Percentiles rank a stretch among this genome's conserved stretches.
Evolutionary conservation across 306 rosid genomes (phyloP).

Genomic region (Hippophae gyantsensis): DNA sequence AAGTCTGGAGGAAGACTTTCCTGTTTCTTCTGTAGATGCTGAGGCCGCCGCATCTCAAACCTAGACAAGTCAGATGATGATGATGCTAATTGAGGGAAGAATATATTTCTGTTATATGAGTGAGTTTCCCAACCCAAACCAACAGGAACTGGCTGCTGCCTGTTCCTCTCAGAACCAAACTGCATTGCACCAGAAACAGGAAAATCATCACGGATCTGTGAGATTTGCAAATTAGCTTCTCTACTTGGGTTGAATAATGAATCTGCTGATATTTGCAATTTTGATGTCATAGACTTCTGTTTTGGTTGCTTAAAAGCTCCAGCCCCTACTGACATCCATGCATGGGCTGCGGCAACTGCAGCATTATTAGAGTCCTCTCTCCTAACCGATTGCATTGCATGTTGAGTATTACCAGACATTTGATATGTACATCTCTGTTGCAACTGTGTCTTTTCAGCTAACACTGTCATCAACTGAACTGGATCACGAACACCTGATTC

Average conservation of each 20-base stretch:
- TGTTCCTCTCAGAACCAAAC: slow-evolving; percentile 52
- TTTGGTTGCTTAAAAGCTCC: slow-evolving; percentile 71
- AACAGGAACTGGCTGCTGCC: slow-evolving; percentile 44
- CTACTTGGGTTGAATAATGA: slow-evolving; percentile 63
- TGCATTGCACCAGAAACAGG: slow-evolving; percentile 46
- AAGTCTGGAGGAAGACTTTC: slow-evolving; percentile 93
- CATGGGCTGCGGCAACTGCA: slow-evolving; percentile 87
- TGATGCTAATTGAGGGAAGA: slow-evolving; percentile 61
- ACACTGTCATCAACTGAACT: slow-evolving; percentile 65
- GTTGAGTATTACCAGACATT: slow-evolving; percentile 45
- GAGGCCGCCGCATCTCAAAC: slow-evolving; percentile 64
- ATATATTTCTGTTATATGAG: slow-evolving; percentile 50
- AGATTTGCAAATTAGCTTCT: slow-evolving; percentile 52
- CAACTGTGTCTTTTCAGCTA: slow-evolving; percentile 59
- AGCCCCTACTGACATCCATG: slow-evolving; percentile 97
- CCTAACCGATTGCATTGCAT: slow-evolving; percentile 36
- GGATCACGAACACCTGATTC: slow-evolving; percentile 61
- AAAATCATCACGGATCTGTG: slow-evolving; percentile 50
- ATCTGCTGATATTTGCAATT: slow-evolving; percentile 60
- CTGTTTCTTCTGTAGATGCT: slow-evolving; percentile 74
- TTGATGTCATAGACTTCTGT: slow-evolving; percentile 51
- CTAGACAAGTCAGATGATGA: slow-evolving; percentile 44
- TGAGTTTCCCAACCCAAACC: slow-evolving; percentile 42
- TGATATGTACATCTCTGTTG: slow-evolving; percentile 58
- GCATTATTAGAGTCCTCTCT: slow-evolving; percentile 63